Percentiles rank a stretch among this genome's conserved stretches.
Evolutionary conservation across 164 flowering plant genomes (phyloP).

Genomic region (Taxillus chinensis): DNA sequence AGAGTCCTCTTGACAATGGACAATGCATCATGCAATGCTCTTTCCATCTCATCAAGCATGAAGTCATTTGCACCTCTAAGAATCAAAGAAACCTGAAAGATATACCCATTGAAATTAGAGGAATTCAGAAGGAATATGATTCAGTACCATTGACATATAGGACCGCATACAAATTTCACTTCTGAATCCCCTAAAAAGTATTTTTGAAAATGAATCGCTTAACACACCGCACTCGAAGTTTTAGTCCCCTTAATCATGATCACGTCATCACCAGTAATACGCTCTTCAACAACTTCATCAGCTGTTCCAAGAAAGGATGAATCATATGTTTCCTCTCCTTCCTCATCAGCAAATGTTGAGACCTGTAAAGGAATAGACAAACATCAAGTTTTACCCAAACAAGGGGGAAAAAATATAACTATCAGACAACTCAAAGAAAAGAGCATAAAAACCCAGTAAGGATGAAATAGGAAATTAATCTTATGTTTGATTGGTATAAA

Average conservation of each 20-base stretch:
- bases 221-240: slow-evolving; percentile 75
- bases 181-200: no score
- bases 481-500: no score
- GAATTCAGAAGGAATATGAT: no score
- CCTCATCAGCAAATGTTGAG: slow-evolving; percentile 98
- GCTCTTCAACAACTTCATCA: slow-evolving; percentile 93
- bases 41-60: slow-evolving; percentile 99
- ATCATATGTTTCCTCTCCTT: slow-evolving; percentile 97
- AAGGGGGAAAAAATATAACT: no score
- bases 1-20: slow-evolving; percentile 95
- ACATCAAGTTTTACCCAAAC: no score
- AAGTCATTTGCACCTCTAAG: slow-evolving; percentile 97
- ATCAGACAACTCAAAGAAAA: no score
- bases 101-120: not conserved
- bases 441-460: no score
- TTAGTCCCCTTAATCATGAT: slow-evolving; percentile 92
- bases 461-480: no score
- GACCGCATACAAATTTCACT: not conserved
- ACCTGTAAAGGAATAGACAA: slow-evolving; percentile 36
- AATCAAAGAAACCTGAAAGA: slow-evolving; percentile 71
- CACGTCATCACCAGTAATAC: slow-evolving; percentile 89
- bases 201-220: not conserved
- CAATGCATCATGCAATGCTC: slow-evolving; percentile 94
- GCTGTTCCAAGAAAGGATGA: slow-evolving; percentile 79
- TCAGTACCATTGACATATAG: not conserved